Base-by-base conservation (phyloP, 2,329 filamentous ascomycete genomes). In the Arthrobotrys entomopaga region DNA sequence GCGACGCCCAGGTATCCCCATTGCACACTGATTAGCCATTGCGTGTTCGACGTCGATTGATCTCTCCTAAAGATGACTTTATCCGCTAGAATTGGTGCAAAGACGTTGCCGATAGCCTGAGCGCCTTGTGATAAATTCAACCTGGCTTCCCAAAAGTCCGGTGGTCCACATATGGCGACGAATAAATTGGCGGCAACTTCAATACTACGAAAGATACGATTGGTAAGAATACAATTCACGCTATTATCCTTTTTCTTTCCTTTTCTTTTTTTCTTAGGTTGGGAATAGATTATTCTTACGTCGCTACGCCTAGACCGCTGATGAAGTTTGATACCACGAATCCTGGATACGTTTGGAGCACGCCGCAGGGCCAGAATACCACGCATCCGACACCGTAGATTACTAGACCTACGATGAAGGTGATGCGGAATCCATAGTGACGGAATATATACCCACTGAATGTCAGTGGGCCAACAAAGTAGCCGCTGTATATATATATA, bases 1-100 rank as follows among this genome's bases (percentile, higher is more conserved):
- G 89, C 91, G 74, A 94, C 90, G 65, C 89, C 90, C n/a, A 95
- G 85, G 78, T 95, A 95, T 0, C 91, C 89, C 87, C 88, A 93
- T 81, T 93, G 90, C 1, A 93, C 90, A 65, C 89, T 88, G 76
- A 84, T 84, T 2, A 95, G 84, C 0, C 86, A 86, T 1, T 82
- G 81, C 8, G 86, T 83, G 7, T 91, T 85, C 11, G 85, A 83
- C 65, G 85, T 86, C 24, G 52, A 54, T 34, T 73, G 54, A 38
- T 73, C 69, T 20, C 56, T 59, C 46, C 61, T 34, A 82, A 93
- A 93, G 82, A 93, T 90, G 66, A 90, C 89, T 72, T 89, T 89
- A 1, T 88, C 90, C 49, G 89, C 91, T 7, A 93, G 83, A 0
- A 92, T 86, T 0, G 91, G 90, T 0, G 90, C 90, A 20, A 94